Evolutionary conservation across 139 green algal species (phyloP).

Genomic region (Chlamydomonas applanata): DNA sequence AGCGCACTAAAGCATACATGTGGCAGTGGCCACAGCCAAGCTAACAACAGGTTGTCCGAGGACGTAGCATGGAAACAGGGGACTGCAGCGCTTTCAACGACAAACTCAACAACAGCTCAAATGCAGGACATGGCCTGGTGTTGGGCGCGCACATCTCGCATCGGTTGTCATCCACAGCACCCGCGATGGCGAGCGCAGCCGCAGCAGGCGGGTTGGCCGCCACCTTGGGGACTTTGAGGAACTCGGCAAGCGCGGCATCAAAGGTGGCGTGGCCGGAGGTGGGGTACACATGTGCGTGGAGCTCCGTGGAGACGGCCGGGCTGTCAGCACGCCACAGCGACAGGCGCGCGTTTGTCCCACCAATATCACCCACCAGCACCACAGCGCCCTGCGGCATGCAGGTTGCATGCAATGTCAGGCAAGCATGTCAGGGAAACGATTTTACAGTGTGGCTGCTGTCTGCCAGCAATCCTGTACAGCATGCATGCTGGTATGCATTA

Average conservation of each 20-base stretch:
- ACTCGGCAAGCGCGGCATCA: conserved; percentile 44
- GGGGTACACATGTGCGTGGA: conserved; percentile 52
- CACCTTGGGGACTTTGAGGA: conserved; percentile 37
- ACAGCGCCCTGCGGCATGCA: conserved; percentile 12
- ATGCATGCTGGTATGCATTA: no score
- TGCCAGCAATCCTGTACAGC: not conserved
- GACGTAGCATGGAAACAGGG: no score
- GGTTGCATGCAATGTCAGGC: not conserved
- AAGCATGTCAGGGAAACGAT: not conserved
- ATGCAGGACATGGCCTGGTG: no score
- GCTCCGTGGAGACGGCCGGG: conserved; percentile 11
- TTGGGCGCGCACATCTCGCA: conserved; percentile 74
- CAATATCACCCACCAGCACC: conserved; percentile 88
- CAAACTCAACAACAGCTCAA: no score
- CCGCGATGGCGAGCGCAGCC: conserved; percentile 71
- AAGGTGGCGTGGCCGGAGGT: conserved; percentile 59
- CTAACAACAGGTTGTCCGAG: no score
- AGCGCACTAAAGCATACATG: no score
- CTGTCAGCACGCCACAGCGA: conserved; percentile 67
- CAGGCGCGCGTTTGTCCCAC: conserved; percentile 90
- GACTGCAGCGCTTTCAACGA: no score
- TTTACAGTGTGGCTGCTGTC: not conserved
- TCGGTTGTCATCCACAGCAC: conserved; percentile 71
- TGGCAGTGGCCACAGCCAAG: no score
- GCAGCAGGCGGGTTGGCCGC: conserved; percentile 17